These are phyloP conservation scores for Apiotrichum siamense DNA, from an alignment of 1,284 basidiomycete species.

Conservation along the genomic window DNA sequence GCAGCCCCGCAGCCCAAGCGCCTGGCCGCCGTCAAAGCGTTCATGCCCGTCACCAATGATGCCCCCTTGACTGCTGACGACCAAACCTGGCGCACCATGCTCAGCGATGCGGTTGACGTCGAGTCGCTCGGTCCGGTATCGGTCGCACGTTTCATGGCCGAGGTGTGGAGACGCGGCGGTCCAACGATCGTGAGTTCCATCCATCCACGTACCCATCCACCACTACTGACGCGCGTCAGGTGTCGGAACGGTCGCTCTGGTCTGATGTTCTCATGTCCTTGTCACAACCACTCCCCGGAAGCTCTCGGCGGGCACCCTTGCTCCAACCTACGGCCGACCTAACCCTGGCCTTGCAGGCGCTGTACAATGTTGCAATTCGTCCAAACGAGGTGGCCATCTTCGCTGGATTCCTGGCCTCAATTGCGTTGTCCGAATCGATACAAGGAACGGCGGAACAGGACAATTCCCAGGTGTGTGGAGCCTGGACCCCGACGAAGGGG, in stretches of 20 bases:
- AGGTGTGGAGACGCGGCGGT: slow-evolving; percentile 42
- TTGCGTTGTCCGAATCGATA: slow-evolving; percentile 8
- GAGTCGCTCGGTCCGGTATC: slow-evolving; percentile 35
- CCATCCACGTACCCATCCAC: no score
- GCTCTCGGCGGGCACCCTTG: background rate
- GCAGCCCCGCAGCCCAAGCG: no score
- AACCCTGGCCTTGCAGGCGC: slow-evolving; percentile 30
- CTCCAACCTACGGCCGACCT: slow-evolving; percentile 25
- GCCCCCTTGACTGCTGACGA: slow-evolving; percentile 6
- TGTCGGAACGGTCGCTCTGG: slow-evolving; percentile 35
- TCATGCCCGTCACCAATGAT: background rate
- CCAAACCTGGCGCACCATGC: slow-evolving; percentile 13
- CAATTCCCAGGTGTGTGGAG: slow-evolving; percentile 24
- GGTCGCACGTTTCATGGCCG: slow-evolving; percentile 31
- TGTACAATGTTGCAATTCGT: slow-evolving; percentile 38
- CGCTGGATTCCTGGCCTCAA: slow-evolving; percentile 33
- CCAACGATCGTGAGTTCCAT: slow-evolving; percentile 31
- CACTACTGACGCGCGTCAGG: slow-evolving; percentile 21
- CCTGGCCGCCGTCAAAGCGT: background rate
- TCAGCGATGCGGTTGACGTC: slow-evolving; percentile 35
- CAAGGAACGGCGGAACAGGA: slow-evolving; percentile 4
- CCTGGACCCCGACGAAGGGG: slow-evolving; percentile 32
- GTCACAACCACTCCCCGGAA: slow-evolving; percentile 10
- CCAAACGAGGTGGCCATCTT: slow-evolving; percentile 39
- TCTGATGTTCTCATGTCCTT: slow-evolving; percentile 36